Evolutionary conservation across 2,329 filamentous ascomycete species (phyloP).

Genomic region (Fusarium sp.): DNA sequence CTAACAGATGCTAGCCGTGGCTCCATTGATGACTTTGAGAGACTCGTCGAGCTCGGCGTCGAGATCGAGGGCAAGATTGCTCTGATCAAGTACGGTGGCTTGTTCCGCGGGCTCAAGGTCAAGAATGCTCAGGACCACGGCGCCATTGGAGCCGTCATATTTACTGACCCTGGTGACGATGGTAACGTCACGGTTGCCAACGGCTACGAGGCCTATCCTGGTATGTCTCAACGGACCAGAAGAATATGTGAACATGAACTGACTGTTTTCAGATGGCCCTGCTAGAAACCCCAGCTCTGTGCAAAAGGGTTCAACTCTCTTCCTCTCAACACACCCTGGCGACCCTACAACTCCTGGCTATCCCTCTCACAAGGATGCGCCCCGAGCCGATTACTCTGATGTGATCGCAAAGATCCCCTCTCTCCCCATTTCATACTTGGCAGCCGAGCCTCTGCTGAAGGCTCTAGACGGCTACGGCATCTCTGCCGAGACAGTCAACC

Average conservation of each 20-base stretch:
- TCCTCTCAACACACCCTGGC: slow-evolving; percentile 70
- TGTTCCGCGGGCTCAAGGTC: slow-evolving; percentile 85
- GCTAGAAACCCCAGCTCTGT: slow-evolving; percentile 82
- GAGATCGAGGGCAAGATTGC: slow-evolving; percentile 82
- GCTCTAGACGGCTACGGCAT: slow-evolving; percentile 82
- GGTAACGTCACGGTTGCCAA: slow-evolving; percentile 80
- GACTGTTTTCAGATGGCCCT: slow-evolving; percentile 63
- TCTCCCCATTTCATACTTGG: slow-evolving; percentile 81
- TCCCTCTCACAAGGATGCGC: slow-evolving; percentile 78
- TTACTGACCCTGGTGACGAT: slow-evolving; percentile 88
- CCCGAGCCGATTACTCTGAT: slow-evolving; percentile 70
- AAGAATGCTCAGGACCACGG: slow-evolving; percentile 87
- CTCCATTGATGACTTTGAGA: slow-evolving; percentile 78
- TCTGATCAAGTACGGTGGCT: slow-evolving; percentile 78
- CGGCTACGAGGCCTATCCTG: slow-evolving; percentile 77
- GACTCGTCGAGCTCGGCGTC: slow-evolving; percentile 75
- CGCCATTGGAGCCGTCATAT: slow-evolving; percentile 83
- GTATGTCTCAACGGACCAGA: slow-evolving; percentile 23
- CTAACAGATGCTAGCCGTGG: slow-evolving; percentile 60
- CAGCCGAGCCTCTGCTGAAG: slow-evolving; percentile 81
- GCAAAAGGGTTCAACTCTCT: slow-evolving; percentile 82
- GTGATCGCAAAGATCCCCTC: slow-evolving; percentile 82
- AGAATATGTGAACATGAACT: slow-evolving; percentile 43
- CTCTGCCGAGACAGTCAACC: slow-evolving; percentile 74
- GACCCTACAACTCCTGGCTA: slow-evolving; percentile 87